A percentile compares a stretch with the other conserved stretches of the same genome.
Conservation (phyloP, 1,284 basidiomycete genomes). For the Exobasidium cylindrosporum region DNA sequence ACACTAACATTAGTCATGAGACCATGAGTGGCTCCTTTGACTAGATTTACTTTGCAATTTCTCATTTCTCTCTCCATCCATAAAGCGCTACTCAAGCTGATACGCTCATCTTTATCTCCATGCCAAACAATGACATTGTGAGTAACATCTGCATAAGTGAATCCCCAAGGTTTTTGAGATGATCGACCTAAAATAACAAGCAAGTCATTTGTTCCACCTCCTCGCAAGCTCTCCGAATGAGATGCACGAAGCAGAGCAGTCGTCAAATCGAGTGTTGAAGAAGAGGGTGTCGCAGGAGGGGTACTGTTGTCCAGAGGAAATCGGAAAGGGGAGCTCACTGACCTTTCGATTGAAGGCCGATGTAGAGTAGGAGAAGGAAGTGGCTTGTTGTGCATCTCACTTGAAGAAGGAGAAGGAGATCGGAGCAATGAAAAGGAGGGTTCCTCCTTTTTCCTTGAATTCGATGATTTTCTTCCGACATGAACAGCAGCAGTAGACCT, state of each 20-base stretch:
- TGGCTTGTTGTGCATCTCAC: neutral
- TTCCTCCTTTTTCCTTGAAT: neutral
- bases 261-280: constrained; percentile 49
- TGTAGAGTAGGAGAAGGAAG: neutral
- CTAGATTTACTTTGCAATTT: constrained; percentile 74
- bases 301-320: neutral
- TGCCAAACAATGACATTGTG: constrained; percentile 86
- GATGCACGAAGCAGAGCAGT: constrained; percentile 85
- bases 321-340: neutral
- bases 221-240: constrained; percentile 86
- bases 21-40: constrained; percentile 82
- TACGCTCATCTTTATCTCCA: constrained; percentile 86
- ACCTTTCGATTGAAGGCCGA: neutral
- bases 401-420: neutral
- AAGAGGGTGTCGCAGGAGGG: neutral
- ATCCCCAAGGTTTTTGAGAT: constrained; percentile 68
- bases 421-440: neutral
- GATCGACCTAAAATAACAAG: constrained; percentile 84
- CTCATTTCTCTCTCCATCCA: constrained; percentile 87
- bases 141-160: constrained; percentile 65
- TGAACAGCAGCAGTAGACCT: neutral
- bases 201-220: constrained; percentile 78
- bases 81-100: constrained; percentile 73
- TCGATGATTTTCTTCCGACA: neutral
- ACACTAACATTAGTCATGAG: constrained; percentile 71